phyloP scores from a whole-genome alignment of 129 eudicot genomes.

The Saposhnikovia divaricata region DNA sequence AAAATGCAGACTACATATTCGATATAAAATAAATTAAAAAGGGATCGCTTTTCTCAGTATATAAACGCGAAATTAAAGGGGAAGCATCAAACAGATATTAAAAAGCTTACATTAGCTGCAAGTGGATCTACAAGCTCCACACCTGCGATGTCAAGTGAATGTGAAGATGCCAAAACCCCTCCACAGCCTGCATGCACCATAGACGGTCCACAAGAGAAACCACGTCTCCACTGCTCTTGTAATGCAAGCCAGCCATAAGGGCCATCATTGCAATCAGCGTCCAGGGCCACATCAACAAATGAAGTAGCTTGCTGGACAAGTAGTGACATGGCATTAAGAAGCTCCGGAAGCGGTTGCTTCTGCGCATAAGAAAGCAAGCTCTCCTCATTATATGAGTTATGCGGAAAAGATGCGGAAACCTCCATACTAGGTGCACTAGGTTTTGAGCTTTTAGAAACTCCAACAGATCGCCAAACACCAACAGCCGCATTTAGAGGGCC shows the following conservation, averaged over 20 bases:
- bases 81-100: conserved; percentile 4
- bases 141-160: conserved; percentile 92
- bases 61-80: background rate
- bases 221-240: conserved; percentile 97
- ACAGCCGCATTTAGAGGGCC: conserved; percentile 75
- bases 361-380: conserved; percentile 65
- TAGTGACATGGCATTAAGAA: conserved; percentile 73
- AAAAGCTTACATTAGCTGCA: conserved; percentile 66
- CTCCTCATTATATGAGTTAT: conserved; percentile 67
- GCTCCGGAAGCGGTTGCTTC: conserved; percentile 84
- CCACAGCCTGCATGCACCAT: conserved; percentile 99
- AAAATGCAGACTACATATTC: background rate
- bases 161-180: conserved; percentile 82
- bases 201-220: conserved; percentile 90
- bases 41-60: background rate
- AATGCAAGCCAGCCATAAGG: conserved; percentile 95
- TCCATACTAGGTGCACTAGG: conserved; percentile 54
- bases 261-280: conserved; percentile 93
- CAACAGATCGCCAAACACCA: conserved; percentile 99
- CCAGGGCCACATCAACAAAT: conserved; percentile 88
- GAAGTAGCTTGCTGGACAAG: conserved; percentile 98
- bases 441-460: conserved; percentile 59
- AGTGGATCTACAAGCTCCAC: conserved; percentile 85
- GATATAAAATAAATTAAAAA: background rate
- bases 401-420: conserved; percentile 38